Percentiles rank a stretch among this genome's conserved stretches.
phyloP scores from a whole-genome alignment of 1,284 basidiomycete genomes.

The Tranzscheliella williamsii region DNA sequence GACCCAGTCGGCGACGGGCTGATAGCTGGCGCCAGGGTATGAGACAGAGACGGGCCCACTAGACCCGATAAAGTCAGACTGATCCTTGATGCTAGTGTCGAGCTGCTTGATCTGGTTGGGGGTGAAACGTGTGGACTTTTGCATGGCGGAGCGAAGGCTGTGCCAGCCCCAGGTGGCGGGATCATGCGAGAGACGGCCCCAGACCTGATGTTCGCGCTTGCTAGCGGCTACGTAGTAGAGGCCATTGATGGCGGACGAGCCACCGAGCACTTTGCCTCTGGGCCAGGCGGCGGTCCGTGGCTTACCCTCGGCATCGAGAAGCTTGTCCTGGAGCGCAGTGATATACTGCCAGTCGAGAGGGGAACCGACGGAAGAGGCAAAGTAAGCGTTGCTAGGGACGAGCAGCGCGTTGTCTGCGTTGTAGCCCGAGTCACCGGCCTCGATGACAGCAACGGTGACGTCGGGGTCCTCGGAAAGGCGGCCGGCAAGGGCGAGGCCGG shows the following conservation, averaged over 20 bases:
- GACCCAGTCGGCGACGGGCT: constrained; percentile 42
- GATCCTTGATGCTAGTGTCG: constrained; percentile 22
- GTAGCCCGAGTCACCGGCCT: constrained; percentile 64
- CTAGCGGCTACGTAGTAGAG: constrained; percentile 55
- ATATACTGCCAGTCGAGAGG: constrained; percentile 47
- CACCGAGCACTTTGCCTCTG: constrained; percentile 64
- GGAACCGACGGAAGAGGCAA: constrained; percentile 31
- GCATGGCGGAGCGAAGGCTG: constrained; percentile 34
- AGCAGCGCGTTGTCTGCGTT: constrained; percentile 17
- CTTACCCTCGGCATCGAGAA: constrained; percentile 12
- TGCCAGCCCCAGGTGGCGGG: constrained; percentile 42
- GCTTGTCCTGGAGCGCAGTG: constrained; percentile 22
- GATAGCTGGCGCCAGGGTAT: constrained; percentile 42
- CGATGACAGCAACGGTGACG: constrained; percentile 69
- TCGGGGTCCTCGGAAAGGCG: constrained; percentile 72
- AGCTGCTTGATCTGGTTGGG: constrained; percentile 18
- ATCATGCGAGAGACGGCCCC: constrained; percentile 39
- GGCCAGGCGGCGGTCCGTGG: constrained; percentile 45
- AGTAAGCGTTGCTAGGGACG: constrained; percentile 27
- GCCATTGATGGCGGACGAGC: constrained; percentile 64
- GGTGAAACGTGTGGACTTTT: constrained; percentile 39
- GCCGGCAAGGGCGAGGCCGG: constrained; percentile 83
- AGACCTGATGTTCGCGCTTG: constrained; percentile 45
- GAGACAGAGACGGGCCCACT: constrained; percentile 42
- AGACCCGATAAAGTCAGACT: constrained; percentile 26